Percentiles rank a stretch among this genome's conserved stretches.
Evolutionary conservation across 1,139 yeast genomes (phyloP).

Genomic region (Hansenula lynferdii): DNA sequence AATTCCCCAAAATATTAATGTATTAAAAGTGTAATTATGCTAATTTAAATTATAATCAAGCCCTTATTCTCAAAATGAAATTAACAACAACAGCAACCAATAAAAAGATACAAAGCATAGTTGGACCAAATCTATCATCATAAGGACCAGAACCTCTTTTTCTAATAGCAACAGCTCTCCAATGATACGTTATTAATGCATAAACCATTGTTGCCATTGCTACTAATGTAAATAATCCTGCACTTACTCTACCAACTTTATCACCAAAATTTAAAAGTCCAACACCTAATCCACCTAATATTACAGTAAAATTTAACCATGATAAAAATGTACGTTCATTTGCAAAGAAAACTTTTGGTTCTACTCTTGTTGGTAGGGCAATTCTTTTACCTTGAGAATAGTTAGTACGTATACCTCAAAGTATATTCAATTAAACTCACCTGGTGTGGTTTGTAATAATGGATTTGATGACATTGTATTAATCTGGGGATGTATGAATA

Average conservation of each 20-base stretch:
- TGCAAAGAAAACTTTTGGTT: constrained; percentile 98
- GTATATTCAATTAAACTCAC: constrained; percentile 23
- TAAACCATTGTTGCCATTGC: constrained; percentile 98
- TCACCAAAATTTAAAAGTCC: constrained; percentile 97
- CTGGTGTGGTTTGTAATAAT: constrained; percentile 50
- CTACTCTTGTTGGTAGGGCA: constrained; percentile 96
- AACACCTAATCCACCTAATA: constrained; percentile 93
- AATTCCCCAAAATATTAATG: too few species aligned
- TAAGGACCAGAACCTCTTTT: constrained; percentile 97
- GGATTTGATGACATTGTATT: constrained; percentile 50
- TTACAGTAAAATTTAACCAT: constrained; percentile 97
- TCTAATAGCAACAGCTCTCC: constrained; percentile 99
- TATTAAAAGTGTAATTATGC: too few species aligned
- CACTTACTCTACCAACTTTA: constrained; percentile 84
- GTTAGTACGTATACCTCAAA: not conserved
- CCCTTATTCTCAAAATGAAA: constrained; percentile 61
- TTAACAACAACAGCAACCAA: constrained; percentile 90
- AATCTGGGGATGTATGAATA: too few species aligned
- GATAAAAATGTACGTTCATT: constrained; percentile 97
- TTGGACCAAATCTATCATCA: constrained; percentile 98
- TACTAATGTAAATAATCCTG: constrained; percentile 87
- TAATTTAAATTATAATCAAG: not conserved
- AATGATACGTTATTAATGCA: constrained; percentile 92
- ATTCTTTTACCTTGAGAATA: constrained; percentile 66
- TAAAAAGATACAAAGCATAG: constrained; percentile 94